Evolutionary conservation across 2,329 filamentous ascomycete species (phyloP), one percentile per base, ranked within the genome.

Genomic region (Aspergillus awamori): DNA sequence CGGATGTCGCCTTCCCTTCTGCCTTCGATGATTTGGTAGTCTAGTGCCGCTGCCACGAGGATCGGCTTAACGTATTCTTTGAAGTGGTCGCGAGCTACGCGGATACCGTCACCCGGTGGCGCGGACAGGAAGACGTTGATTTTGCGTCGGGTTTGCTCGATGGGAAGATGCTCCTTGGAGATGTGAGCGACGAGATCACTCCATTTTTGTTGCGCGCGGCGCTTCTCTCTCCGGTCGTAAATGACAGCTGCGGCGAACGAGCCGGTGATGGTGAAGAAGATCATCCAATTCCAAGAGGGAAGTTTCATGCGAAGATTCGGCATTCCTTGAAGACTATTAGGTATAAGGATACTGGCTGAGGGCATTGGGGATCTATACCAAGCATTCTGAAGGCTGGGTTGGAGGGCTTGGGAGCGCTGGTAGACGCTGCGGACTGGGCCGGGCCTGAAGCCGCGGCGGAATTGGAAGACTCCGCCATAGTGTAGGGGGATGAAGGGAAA

Each of bases 271-370:
- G 89, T 83, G 77, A 93, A 87, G 81, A 99, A 99, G 72, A 99
- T 97, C 79, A 95, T 87, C 95, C 95, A 99, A 76, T 98, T 98
- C 63, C 95, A 90, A 17, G 94, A 98, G 7, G 95, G 95, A 17
- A 99, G 87, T 77, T 88, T 92, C 69, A 88, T 85, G 62, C 91
- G 90, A 63, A 97, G 86, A 67, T 89, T 90, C 54, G 94, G 94
- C 61, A 99, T 82, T 60, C 94, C 94, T 89, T 60, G 24, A 10
- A 17, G 22, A 7, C 8, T 20, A 38, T 59, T 41, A 41, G 30
- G 24, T 8, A 48, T 6, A 30, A 60, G 52, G 20, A 17, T 57
- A 17, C 24, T 15, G 15, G 43, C 17, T 47, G 22, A 28, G 30
- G 47, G 26, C 43, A 57, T 39, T 20, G 52, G 41, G 24, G 36